These are phyloP conservation scores for Penicillium cosmopolitanum DNA, from an alignment of 495 filamentous ascomycete genomes.

Conservation along the genomic window DNA sequence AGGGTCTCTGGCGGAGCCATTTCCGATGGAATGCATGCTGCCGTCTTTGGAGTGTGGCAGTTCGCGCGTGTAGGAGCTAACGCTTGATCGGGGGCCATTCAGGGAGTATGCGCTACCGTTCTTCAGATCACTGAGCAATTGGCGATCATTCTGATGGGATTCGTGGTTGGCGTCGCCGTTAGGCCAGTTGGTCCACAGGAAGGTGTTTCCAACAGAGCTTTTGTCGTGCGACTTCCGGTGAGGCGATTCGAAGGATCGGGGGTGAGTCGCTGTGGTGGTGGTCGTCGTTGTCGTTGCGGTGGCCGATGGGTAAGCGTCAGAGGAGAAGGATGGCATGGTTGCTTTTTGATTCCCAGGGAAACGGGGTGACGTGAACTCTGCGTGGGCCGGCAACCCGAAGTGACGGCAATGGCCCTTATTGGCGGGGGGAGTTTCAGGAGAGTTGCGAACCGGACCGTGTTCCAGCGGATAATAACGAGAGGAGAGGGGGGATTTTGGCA, in stretches of 20 bases:
- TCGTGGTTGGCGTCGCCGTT: conserved; percentile 47
- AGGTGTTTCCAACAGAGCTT: conserved; percentile 49
- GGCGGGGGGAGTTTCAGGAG: conserved; percentile 21
- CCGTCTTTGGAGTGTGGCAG: conserved; percentile 54
- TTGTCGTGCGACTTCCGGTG: conserved; percentile 52
- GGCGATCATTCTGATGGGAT: conserved; percentile 39
- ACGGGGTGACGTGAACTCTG: conserved; percentile 40
- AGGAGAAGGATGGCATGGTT: conserved; percentile 50
- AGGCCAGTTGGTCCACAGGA: conserved; percentile 53
- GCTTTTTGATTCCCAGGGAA: conserved; percentile 15
- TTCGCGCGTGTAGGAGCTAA: conserved; percentile 54
- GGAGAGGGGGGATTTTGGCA: conserved; percentile 14
- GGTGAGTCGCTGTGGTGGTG: conserved; percentile 39
- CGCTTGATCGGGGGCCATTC: conserved; percentile 52
- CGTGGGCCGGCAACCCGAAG: conserved; percentile 33
- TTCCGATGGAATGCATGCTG: conserved; percentile 55
- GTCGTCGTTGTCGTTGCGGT: conserved; percentile 16
- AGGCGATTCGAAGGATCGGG: conserved; percentile 43
- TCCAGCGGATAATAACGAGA: conserved; percentile 20
- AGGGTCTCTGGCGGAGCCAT: conserved; percentile 36
- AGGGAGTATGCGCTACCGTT: conserved; percentile 52
- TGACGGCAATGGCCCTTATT: conserved; percentile 32
- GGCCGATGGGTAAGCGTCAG: conserved; percentile 39
- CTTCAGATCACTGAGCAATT: conserved; percentile 39
- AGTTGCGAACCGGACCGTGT: conserved; percentile 27